Percentiles rank a stretch among this genome's conserved stretches.
Conservation (phyloP, 1,284 basidiomycete genomes). For the Leccinum insigne region DNA sequence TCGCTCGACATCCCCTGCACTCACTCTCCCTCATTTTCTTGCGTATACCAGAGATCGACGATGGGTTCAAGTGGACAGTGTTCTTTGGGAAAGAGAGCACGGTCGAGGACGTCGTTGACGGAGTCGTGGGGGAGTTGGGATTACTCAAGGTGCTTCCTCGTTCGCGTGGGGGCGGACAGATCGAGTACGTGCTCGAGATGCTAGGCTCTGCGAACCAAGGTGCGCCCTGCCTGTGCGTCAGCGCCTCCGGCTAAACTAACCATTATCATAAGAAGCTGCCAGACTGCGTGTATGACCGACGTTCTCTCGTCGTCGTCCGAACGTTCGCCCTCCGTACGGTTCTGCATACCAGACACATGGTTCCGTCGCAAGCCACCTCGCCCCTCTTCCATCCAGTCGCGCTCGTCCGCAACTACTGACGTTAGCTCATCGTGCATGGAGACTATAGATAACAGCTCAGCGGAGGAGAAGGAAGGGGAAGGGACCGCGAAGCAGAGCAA, state of each 20-base stretch:
- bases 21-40: constrained; percentile 57
- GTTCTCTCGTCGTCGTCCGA: constrained; percentile 23
- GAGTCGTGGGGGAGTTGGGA: constrained; percentile 65
- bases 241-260: neutral
- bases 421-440: constrained; percentile 32
- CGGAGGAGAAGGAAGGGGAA: constrained; percentile 49
- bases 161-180: constrained; percentile 52
- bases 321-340: constrained; percentile 44
- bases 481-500: constrained; percentile 62
- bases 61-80: constrained; percentile 64
- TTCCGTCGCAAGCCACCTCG: constrained; percentile 63
- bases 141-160: constrained; percentile 60
- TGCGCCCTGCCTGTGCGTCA: constrained; percentile 1
- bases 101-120: constrained; percentile 53
- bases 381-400: constrained; percentile 44
- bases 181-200: constrained; percentile 66
- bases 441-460: constrained; percentile 39
- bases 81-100: constrained; percentile 60
- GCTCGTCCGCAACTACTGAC: constrained; percentile 48
- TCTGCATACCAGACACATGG: constrained; percentile 80
- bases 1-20: constrained; percentile 67
- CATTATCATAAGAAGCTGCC: constrained; percentile 9
- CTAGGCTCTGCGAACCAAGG: constrained; percentile 17
- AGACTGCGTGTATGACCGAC: constrained; percentile 34
- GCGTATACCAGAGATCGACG: constrained; percentile 78